phyloP scores from a whole-genome alignment of 306 rosid species.

The Quercus aquifolioides region DNA sequence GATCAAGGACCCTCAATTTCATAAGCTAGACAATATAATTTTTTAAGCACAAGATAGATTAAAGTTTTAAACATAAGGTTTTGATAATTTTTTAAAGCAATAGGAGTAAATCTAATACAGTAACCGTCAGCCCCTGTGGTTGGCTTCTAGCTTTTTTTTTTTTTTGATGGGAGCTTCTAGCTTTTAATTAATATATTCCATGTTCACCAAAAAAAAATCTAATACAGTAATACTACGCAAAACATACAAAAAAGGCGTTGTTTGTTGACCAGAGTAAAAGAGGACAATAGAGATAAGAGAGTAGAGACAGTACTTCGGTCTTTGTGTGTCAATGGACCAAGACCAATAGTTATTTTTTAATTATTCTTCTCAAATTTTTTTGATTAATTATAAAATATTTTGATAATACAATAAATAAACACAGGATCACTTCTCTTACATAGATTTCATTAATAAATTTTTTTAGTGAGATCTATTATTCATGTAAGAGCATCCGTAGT shows the following conservation, averaged over 20 bases:
- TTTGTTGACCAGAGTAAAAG: background rate
- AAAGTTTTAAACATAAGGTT: background rate
- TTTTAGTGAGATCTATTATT: no score
- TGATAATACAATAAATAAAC: no score
- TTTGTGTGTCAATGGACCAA: background rate
- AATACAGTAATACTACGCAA: no score
- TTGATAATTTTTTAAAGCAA: background rate
- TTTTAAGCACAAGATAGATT: background rate
- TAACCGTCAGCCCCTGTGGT: no score
- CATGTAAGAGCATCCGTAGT: no score
- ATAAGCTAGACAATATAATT: background rate
- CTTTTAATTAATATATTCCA: no score
- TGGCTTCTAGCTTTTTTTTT: no score
- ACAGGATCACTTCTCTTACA: no score
- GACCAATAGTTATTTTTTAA: background rate
- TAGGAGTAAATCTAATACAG: background rate
- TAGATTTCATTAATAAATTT: background rate
- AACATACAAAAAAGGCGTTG: background rate
- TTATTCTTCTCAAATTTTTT: no score
- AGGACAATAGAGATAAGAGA: background rate
- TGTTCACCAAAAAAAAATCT: background rate
- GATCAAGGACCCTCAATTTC: slow-evolving; percentile 42
- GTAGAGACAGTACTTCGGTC: background rate
- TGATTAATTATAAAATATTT: no score
- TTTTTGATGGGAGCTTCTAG: no score